phyloP scores from a whole-genome alignment of 1,284 basidiomycete species.

The Cryptococcus sp. region DNA sequence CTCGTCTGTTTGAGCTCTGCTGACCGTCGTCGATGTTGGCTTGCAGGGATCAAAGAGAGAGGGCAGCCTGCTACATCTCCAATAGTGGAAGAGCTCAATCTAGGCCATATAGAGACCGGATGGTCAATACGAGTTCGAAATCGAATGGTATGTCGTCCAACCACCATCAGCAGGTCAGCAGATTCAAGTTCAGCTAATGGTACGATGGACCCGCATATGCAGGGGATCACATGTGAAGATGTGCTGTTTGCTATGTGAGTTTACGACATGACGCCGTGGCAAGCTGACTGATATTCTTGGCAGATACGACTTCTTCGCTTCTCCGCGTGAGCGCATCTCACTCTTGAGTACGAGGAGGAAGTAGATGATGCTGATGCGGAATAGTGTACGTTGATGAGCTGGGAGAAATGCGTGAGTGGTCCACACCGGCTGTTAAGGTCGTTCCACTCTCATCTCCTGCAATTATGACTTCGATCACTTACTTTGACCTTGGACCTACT shows the following conservation, averaged over 20 bases:
- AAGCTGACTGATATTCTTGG: neutral
- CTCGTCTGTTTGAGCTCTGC: neutral
- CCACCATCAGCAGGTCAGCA: neutral
- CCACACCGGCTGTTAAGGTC: neutral
- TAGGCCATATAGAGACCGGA: constrained; percentile 49
- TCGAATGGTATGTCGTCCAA: constrained; percentile 38
- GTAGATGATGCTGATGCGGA: constrained; percentile 9
- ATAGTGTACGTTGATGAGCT: constrained; percentile 48
- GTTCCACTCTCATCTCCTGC: neutral
- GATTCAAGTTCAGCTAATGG: neutral
- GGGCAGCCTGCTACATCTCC: constrained; percentile 51
- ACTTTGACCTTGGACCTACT: neutral
- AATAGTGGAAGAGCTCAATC: constrained; percentile 49
- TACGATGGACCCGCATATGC: neutral
- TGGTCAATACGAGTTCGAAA: constrained; percentile 50
- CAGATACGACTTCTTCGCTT: constrained; percentile 51
- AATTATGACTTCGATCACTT: constrained; percentile 8
- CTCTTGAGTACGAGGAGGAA: neutral
- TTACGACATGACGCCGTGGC: neutral
- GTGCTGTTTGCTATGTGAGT: constrained; percentile 49
- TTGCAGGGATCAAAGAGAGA: constrained; percentile 49
- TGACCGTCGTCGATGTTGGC: neutral
- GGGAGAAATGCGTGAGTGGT: constrained; percentile 44
- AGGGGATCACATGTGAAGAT: constrained; percentile 49
- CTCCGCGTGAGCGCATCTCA: constrained; percentile 33